Evolutionary conservation across 306 rosid genomes (phyloP), one percentile per base, ranked within the genome.

Genomic region (Gastrolobium villosum): DNA sequence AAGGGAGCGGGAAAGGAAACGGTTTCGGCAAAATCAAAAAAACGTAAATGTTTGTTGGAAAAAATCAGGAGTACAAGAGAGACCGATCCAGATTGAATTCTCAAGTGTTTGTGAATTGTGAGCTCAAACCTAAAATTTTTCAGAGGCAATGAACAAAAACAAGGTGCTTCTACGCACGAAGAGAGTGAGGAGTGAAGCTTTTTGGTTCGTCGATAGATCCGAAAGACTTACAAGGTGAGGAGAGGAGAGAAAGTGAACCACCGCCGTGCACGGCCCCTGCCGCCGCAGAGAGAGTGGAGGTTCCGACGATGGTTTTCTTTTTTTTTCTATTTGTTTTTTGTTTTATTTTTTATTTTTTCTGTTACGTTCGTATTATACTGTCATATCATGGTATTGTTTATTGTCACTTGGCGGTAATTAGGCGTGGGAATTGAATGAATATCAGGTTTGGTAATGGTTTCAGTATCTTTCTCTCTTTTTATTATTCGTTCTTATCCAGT

Each of bases 171-270:
- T 4, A 26, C 4, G 2, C 6, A 67, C 45, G 50, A 41, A 32
- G 70, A 44, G 68, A 45, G 48, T 44, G 71, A 45, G 53, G 7
- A 69, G 31, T 13, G 34, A 2, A 70, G 37, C 7, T 37, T 52
- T 14, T 30, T 6, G 26, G 31, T 26, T 59, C 28, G 10, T 54
- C 2, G 26, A 73, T 75, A 40, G 81, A 77, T 81, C 67, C 41
- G 40, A 70, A 64, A 78, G 10, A 85, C 88, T 82, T 82, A 82
- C 84, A 56, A 68, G 72, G 49, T 44, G 34, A 46, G 10, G 79
- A 26, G 71, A 31, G 54, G 6, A 45, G 52, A 35, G 67, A 81
- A 31, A 68, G 54, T 52, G 74, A 62, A 82, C 30, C 81, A 20
- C 74, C 69, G 48, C 85, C 60, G 74, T 26, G 15, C 67, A 49